Conservation (phyloP, 441 rosid genomes). For the Omphalea diandra region DNA sequence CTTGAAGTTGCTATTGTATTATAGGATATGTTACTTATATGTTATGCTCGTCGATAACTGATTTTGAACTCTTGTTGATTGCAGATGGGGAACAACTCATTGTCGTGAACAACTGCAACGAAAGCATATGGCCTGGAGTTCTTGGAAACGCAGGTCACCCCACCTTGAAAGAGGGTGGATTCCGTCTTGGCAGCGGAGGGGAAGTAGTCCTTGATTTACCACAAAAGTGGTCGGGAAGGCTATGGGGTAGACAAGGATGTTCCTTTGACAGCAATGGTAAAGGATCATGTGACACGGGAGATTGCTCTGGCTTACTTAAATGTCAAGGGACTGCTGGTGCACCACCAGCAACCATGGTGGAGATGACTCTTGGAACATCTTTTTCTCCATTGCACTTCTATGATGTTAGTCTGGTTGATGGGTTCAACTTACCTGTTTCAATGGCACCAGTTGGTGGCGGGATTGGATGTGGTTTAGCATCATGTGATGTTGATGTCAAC, state of each 20-base stretch:
- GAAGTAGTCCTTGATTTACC: constrained; percentile 69
- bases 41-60: too few relatives aligned
- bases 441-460: constrained; percentile 90
- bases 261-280: constrained; percentile 53
- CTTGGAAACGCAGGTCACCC: constrained; percentile 73
- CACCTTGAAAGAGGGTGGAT: constrained; percentile 73
- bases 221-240: constrained; percentile 79
- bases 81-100: constrained; percentile 79
- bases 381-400: constrained; percentile 82
- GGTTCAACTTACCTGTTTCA: constrained; percentile 82
- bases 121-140: constrained; percentile 85
- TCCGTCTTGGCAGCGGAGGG: constrained; percentile 64
- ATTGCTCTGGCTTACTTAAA: constrained; percentile 55
- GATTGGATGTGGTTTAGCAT: constrained; percentile 79
- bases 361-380: constrained; percentile 79
- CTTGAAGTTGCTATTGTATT: background rate
- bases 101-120: constrained; percentile 81
- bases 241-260: constrained; percentile 94
- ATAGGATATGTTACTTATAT: too few relatives aligned
- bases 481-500: constrained; percentile 78
- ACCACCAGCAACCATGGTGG: constrained; percentile 85
- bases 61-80: background rate
- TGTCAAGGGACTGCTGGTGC: constrained; percentile 69
- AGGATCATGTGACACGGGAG: constrained; percentile 82
- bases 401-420: constrained; percentile 90